Evolutionary conservation across 441 rosid species (phyloP).

Genomic region (Populus hybrid): DNA sequence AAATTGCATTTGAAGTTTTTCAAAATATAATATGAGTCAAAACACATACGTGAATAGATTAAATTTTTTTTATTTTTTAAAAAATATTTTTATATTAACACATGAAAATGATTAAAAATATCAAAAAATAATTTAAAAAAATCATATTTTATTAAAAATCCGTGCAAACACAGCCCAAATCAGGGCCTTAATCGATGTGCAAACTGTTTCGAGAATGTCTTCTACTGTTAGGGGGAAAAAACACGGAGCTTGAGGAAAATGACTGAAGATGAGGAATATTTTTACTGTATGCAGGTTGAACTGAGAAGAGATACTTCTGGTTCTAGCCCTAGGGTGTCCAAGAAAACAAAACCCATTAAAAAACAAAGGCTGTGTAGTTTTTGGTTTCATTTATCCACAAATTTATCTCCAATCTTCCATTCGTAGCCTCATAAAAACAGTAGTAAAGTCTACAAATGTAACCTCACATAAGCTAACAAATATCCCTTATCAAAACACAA

Average conservation of each 20-base stretch:
- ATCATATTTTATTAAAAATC: too few relatives aligned
- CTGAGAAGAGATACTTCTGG: neutral
- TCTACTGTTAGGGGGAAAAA: neutral
- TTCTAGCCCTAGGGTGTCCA: neutral
- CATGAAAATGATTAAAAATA: too few relatives aligned
- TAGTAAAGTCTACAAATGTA: neutral
- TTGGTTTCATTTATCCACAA: neutral
- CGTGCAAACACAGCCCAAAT: too few relatives aligned
- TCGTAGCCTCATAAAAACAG: neutral
- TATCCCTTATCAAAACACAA: neutral
- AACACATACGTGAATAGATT: too few relatives aligned
- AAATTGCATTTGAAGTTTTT: too few relatives aligned
- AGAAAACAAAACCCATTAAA: too few relatives aligned
- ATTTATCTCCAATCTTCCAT: neutral
- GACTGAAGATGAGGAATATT: neutral
- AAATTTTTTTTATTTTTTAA: too few relatives aligned
- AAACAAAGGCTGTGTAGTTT: neutral
- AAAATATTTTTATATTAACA: too few relatives aligned
- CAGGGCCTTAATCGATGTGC: too few relatives aligned
- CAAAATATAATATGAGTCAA: too few relatives aligned
- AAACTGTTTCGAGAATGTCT: too few relatives aligned
- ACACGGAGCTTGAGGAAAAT: neutral
- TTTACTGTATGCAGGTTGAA: neutral
- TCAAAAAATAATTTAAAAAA: too few relatives aligned
- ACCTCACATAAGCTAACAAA: neutral